Conservation (phyloP, 1,284 basidiomycete species). For the Dichomitus squalens region DNA sequence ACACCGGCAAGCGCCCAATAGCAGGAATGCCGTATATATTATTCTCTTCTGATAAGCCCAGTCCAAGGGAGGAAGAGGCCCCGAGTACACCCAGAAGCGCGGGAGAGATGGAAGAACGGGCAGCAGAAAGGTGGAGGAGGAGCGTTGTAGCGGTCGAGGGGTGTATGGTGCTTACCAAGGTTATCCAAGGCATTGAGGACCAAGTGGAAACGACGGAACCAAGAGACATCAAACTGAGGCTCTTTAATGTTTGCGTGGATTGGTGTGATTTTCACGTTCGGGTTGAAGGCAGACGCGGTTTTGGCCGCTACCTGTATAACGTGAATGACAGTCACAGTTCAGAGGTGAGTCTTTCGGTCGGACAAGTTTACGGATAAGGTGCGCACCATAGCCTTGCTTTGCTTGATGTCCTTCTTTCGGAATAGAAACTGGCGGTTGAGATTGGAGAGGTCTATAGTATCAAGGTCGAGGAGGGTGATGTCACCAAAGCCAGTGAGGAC, state of each 20-base stretch:
- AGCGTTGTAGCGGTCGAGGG: background rate
- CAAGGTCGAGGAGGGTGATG: constrained; percentile 93
- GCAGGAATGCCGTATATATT: no score
- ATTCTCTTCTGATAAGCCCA: no score
- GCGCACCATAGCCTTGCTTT: constrained; percentile 87
- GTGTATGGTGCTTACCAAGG: constrained; percentile 58
- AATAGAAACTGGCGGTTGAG: constrained; percentile 98
- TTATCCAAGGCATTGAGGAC: constrained; percentile 98
- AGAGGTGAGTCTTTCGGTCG: no score
- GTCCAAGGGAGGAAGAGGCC: no score
- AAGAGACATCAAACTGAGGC: constrained; percentile 84
- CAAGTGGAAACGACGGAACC: constrained; percentile 90
- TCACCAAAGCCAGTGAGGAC: constrained; percentile 91
- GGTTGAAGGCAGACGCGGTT: constrained; percentile 91
- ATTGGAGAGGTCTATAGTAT: constrained; percentile 99
- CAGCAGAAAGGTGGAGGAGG: background rate
- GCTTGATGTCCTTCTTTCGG: constrained; percentile 95
- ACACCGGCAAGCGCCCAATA: no score
- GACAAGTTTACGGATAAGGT: no score
- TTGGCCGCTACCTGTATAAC: constrained; percentile 77
- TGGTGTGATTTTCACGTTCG: constrained; percentile 84
- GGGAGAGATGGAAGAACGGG: background rate
- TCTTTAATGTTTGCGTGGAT: constrained; percentile 98
- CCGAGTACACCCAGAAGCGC: no score
- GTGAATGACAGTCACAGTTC: background rate